phyloP scores from a whole-genome alignment of 345 rosid genomes.

The Salix viminalis region DNA sequence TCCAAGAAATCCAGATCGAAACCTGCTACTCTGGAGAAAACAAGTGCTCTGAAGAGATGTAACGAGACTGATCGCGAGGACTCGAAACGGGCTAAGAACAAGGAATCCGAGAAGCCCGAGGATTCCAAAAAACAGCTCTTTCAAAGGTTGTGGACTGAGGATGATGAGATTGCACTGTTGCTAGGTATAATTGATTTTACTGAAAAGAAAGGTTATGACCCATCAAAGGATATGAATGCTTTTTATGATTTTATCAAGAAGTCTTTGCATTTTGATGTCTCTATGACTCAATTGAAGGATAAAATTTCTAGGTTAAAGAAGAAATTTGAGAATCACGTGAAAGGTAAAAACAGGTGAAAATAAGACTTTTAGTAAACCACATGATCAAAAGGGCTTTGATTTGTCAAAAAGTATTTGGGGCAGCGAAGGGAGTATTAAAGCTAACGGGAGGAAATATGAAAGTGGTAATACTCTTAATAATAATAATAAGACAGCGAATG shows the following conservation, averaged over 20 bases:
- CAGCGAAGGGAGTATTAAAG: background rate
- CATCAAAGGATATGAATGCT: conserved; percentile 30
- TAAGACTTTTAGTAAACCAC: conserved; percentile 16
- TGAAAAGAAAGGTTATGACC: conserved; percentile 30
- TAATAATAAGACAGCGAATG: background rate
- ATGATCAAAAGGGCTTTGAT: conserved; percentile 24
- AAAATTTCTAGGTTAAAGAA: conserved; percentile 42
- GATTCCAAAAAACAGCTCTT: background rate
- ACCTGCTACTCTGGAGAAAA: background rate
- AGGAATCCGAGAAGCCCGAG: conserved; percentile 7
- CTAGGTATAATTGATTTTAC: conserved; percentile 39
- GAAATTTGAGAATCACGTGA: conserved; percentile 20
- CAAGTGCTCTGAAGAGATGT: background rate
- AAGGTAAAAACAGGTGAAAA: conserved; percentile 21
- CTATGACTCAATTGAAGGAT: conserved; percentile 34
- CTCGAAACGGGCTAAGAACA: conserved; percentile 24
- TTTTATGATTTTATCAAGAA: conserved; percentile 41
- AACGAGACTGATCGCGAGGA: conserved; percentile 1
- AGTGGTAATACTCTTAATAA: background rate
- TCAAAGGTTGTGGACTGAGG: background rate
- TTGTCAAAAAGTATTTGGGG: conserved; percentile 37
- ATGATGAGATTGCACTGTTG: conserved; percentile 43
- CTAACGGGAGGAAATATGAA: background rate
- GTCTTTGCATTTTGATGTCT: conserved; percentile 33
- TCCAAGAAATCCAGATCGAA: background rate